Evolutionary conservation across 441 rosid genomes (phyloP).

Genomic region (Manihot esculenta): DNA sequence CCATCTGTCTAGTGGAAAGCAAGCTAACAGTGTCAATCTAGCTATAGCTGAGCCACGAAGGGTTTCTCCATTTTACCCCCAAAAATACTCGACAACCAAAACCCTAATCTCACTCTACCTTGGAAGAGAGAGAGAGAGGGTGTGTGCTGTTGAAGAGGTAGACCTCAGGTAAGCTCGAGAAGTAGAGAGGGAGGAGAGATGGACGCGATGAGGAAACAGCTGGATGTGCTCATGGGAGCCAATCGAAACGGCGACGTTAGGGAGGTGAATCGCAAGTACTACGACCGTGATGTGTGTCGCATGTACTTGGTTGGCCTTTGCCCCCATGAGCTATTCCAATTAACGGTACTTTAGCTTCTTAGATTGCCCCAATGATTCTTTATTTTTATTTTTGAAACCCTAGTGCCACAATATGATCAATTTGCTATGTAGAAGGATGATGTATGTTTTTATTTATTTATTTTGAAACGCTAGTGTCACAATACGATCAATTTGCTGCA

Average conservation of each 20-base stretch:
- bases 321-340: slow-evolving; percentile 98
- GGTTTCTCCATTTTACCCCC: background rate
- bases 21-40: too few species aligned
- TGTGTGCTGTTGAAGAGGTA: too few species aligned
- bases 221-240: slow-evolving; percentile 99
- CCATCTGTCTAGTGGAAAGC: too few species aligned
- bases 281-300: slow-evolving; percentile 99
- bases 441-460: too few species aligned
- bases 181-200: slow-evolving; percentile 30
- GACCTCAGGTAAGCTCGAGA: background rate
- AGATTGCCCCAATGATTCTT: background rate
- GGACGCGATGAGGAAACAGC: slow-evolving; percentile 99
- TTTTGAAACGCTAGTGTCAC: background rate
- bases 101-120: slow-evolving; percentile 18
- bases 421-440: too few species aligned
- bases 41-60: too few species aligned
- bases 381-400: background rate
- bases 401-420: background rate
- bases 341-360: slow-evolving; percentile 52
- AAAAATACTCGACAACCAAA: background rate
- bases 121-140: background rate
- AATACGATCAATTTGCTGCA: background rate
- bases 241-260: slow-evolving; percentile 96
- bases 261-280: slow-evolving; percentile 94
- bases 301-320: slow-evolving; percentile 93